Conservation (phyloP, 345 rosid species). For the Kandelia obovata region DNA sequence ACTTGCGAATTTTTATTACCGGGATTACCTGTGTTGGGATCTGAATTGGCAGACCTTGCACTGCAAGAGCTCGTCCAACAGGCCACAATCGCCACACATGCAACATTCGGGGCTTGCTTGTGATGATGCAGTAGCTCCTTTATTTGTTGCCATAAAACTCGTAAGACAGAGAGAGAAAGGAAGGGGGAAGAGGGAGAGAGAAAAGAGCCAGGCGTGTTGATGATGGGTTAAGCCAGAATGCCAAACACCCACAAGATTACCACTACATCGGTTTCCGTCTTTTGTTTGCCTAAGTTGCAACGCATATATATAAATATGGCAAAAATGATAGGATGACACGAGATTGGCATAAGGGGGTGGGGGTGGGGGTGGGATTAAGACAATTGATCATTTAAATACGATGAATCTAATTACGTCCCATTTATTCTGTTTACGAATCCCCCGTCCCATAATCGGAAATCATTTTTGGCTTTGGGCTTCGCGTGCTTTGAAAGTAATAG, state of each 20-base stretch:
- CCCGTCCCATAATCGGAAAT: background rate
- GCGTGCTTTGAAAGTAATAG: conserved; percentile 23
- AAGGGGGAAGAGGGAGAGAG: conserved; percentile 7
- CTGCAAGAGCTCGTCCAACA: conserved; percentile 49
- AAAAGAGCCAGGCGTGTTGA: background rate
- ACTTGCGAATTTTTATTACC: background rate
- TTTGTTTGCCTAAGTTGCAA: no score
- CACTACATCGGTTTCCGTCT: no score
- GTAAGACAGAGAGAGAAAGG: background rate
- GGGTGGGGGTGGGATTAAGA: no score
- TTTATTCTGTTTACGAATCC: no score
- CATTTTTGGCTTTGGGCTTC: conserved; percentile 9
- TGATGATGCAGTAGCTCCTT: conserved; percentile 16
- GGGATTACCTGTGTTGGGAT: conserved; percentile 63
- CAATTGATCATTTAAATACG: no score
- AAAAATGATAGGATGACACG: no score
- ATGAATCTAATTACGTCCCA: no score
- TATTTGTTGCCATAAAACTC: conserved; percentile 18
- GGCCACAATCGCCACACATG: conserved; percentile 77
- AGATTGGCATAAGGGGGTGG: no score
- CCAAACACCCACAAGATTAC: conserved; percentile 3
- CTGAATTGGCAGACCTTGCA: conserved; percentile 65
- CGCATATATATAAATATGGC: background rate
- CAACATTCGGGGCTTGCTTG: conserved; percentile 47
- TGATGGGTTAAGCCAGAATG: background rate